Evolutionary conservation across 768 basidiomycete species (phyloP), one percentile per base, ranked within the genome.

Genomic region (Russula abietina): DNA sequence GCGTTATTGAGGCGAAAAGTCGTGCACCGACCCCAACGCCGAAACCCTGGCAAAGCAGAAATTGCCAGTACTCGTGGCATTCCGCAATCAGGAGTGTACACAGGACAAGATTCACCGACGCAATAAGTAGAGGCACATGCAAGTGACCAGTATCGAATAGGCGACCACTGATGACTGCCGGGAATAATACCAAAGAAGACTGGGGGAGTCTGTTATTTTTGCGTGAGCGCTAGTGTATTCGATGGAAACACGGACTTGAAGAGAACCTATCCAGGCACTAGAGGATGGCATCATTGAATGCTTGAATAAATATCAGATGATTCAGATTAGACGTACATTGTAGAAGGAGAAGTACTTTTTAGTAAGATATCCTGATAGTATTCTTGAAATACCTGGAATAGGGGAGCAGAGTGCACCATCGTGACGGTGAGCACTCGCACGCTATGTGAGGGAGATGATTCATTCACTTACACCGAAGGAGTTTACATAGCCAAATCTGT

Each of bases 261-360:
- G 73, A 0, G 89, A 91, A 5, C 89, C 89, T 33, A 91, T 91
- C 89, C 88, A 91, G 45, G 88, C 82, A 50, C 88, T 89, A 16
- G 16, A 49, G 66, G 33, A 65, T 32, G 11, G 28, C 17, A 41
- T 39, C 22, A 24, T 26, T 51, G 30, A 26, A 28, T 2, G n/a
- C 22, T 17, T 43, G 33, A 14, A 32, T 1, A 8, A 56, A 8
- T 32, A 8, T n/a, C 30, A 8, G 5, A 38, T 3, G 19, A 28
- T 19, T 46, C 48, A 6, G 28, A 55, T 28, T 39, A 10, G 53
- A 62, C 75, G 61, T 28, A 87, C 87, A 89, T 89, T n/a, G 72
- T 78, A 16, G 88, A 90, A 3, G 87, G 79, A 6, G 80, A 77
- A 1, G 77, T 76, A 33, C 78, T 65, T 1, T 68, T 73, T n/a